Evolutionary conservation across 805 yeast genomes (phyloP), one percentile per base, ranked within the genome.

Genomic region (Yarrowia osloensis): DNA sequence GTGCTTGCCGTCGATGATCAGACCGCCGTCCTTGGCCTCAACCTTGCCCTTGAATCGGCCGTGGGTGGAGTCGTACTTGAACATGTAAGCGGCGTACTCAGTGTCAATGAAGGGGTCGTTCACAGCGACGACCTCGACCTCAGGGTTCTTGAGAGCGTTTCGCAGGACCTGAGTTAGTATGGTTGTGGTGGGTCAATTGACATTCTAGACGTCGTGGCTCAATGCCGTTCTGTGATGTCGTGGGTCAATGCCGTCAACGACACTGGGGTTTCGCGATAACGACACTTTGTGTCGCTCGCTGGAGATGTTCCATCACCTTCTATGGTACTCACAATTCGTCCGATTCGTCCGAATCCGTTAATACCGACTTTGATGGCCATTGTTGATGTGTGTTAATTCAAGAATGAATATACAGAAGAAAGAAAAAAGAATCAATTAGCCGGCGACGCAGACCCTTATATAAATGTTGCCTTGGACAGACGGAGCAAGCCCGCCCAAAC

Each of bases 301-400:
- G 17, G 35, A 11, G n/a, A 4, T 31, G 13, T 55, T 39, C 62
- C 35, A 55, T n/a, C 21, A 9, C 62, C 62, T 55, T 55, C 62
- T 28, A 26, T 52, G 21, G 31, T 54, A 57, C 63, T 57, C 63
- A 57, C 97, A 74, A 90, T 85, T 82, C 97, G 90, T 73, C 97
- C 97, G 77, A 90, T 90, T 82, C 97, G 88, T 76, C 97, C 97
- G 88, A 90, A 90, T 75, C 97, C 97, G 87, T 90, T 90, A 79
- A 90, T 91, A 82, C 96, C 97, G 80, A 90, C 85, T 75, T 85
- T 87, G 78, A 85, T 83, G 69, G 76, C 78, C 79, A 76, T 77
- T 70, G 61, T 28, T 71, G 66, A 24, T 44, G 29, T 22, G 50
- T 15, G 22, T 24, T n/a, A 54, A 54, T 54, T 54, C 61, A 54